These are phyloP conservation scores for Helianthus tuberosus DNA, from an alignment of 129 eudicot species.

Conservation along the genomic window DNA sequence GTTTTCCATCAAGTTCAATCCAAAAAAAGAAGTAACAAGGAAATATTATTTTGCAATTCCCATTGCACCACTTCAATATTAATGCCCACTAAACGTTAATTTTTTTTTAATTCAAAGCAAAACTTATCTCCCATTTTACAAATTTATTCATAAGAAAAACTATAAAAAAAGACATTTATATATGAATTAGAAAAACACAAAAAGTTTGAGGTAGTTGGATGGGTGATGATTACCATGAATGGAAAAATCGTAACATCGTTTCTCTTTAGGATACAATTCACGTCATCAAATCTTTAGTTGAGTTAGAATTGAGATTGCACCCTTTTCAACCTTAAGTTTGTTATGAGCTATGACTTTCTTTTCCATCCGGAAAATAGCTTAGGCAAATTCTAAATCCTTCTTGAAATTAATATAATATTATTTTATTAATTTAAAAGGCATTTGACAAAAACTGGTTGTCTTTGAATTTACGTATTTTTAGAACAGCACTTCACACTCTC, in stretches of 20 bases:
- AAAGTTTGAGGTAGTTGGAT: not conserved
- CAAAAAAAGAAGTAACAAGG: not conserved
- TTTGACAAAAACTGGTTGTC: no score
- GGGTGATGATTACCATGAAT: conserved; percentile 18
- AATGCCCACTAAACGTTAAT: not conserved
- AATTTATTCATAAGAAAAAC: not conserved
- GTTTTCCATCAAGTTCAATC: not conserved
- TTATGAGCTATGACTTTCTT: conserved; percentile 3
- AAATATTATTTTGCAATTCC: not conserved
- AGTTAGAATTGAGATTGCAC: conserved; percentile 7
- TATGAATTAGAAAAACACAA: no score
- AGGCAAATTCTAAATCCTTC: not conserved
- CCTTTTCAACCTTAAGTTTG: conserved; percentile 12
- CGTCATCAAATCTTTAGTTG: conserved; percentile 31
- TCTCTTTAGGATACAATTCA: conserved; percentile 12
- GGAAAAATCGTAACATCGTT: conserved; percentile 5
- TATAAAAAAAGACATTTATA: not conserved
- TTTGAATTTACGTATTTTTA: no score
- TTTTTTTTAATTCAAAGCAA: not conserved
- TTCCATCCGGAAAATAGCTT: not conserved
- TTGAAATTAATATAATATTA: not conserved
- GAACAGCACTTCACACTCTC: not conserved
- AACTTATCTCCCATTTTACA: not conserved
- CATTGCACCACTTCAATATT: not conserved
- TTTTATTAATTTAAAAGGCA: no score